Base-by-base conservation (phyloP, 306 rosid species). In the Sesbania bispinosa region DNA sequence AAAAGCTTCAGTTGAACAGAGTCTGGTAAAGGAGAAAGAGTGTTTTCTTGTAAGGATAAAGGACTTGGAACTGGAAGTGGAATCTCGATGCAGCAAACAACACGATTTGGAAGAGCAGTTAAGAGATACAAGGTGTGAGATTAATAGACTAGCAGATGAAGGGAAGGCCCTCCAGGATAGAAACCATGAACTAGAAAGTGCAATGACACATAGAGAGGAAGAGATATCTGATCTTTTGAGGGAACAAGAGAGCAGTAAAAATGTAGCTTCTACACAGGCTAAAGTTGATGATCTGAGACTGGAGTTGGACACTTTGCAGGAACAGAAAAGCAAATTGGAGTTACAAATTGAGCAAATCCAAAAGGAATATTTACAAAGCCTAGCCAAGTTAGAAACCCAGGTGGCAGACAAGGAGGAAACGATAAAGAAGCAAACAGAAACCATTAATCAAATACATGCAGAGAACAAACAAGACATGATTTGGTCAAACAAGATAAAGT, bases 21-120 rank as follows among this genome's bases (percentile, higher is more conserved):
- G 35, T 62, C 36, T 69, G 35, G 3, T 20, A 9, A 81, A 79
- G 65, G 85, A 85, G 66, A 83, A 68, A 53, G 79, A 80, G 26
- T 16, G 46, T 46, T 62, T 80, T 63, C 61, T 67, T 24, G 36
- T 16, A 11, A 81, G 54, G 76, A 55, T 72, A 41, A 80, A 53
- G 77, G 87, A 79, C 4, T 47, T 85, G 85, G 86, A 83, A 77
- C 55, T 38, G 43, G 81, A 83, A 74, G 20, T 77, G 51, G 87
- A 87, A 59, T 55, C 82, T 81, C 83, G 73, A 66, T 27, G 77
- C 54, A 68, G 29, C 38, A 53, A 69, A 21, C 74, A 71, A 53
- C 59, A 68, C 1, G 79, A 78, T 35, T 60, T 76, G 73, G 90
- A 83, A 76, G 70, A 85, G 45, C 62, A 58, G 53, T 73, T 74